These are phyloP conservation scores for Talaromyces pinophilus DNA, from an alignment of 2,329 filamentous ascomycete species.

Conservation along the genomic window DNA sequence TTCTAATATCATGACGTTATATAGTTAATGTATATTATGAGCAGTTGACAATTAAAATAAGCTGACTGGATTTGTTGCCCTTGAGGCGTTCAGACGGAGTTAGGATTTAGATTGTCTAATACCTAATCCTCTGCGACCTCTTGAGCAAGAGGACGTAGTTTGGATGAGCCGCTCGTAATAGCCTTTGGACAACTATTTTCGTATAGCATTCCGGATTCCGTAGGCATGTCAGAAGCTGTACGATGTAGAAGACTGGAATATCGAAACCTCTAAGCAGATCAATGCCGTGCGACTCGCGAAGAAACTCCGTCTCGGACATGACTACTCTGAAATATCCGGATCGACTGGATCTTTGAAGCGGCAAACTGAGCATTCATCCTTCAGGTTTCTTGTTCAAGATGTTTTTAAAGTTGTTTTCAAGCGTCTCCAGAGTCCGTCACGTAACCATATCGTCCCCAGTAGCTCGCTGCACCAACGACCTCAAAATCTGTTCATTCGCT, in stretches of 20 bases:
- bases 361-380: too few relatives aligned
- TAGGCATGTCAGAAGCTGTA: neutral
- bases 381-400: neutral
- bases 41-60: neutral
- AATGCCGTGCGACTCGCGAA: neutral
- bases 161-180: neutral
- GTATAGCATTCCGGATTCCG: neutral
- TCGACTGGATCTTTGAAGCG: neutral
- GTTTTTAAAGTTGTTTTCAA: neutral
- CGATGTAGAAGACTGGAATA: neutral
- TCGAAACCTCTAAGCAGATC: neutral
- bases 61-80: too few relatives aligned
- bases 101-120: neutral
- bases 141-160: neutral
- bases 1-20: neutral
- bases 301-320: neutral
- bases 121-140: neutral
- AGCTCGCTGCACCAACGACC: slow-evolving; percentile 35
- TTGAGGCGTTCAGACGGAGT: neutral
- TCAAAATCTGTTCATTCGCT: slow-evolving; percentile 38
- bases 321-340: neutral
- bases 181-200: neutral
- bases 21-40: slow-evolving; percentile 3
- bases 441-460: slow-evolving; percentile 25
- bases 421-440: neutral